phyloP scores from a whole-genome alignment of 805 yeast genomes.

The Pichia occidentalis region DNA sequence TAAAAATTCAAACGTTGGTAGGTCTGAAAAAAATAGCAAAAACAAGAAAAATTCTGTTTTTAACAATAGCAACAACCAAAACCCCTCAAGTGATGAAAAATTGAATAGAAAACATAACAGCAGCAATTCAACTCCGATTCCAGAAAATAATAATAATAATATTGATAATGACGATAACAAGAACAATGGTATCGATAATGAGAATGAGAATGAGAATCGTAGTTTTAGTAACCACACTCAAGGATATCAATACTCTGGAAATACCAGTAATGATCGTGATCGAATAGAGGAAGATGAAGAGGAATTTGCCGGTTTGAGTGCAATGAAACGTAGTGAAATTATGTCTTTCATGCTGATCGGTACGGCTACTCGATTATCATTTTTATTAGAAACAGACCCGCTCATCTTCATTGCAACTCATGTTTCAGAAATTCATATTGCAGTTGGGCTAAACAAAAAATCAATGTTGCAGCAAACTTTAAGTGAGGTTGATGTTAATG shows the following conservation, averaged over 20 bases:
- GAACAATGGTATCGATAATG: neutral
- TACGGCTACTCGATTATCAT: conserved; percentile 77
- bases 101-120: no score
- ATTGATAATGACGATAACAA: neutral
- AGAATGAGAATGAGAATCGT: neutral
- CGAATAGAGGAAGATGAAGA: conserved; percentile 33
- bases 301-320: conserved; percentile 67
- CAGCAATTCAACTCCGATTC: no score
- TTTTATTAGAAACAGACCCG: conserved; percentile 66
- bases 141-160: no score
- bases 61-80: no score
- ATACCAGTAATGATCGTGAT: conserved; percentile 4
- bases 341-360: conserved; percentile 95
- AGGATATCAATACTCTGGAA: neutral
- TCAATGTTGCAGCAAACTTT: conserved; percentile 71
- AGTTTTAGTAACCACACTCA: neutral
- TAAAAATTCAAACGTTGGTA: conserved; percentile 12
- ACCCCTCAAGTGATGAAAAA: no score
- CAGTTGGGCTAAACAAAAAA: conserved; percentile 72
- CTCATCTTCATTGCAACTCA: conserved; percentile 79
- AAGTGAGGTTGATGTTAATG: conserved; percentile 51
- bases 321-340: conserved; percentile 78
- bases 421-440: conserved; percentile 73
- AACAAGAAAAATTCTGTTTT: neutral
- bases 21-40: neutral